phyloP scores from a whole-genome alignment of 805 yeast species.

The Candida namnaoensis region DNA sequence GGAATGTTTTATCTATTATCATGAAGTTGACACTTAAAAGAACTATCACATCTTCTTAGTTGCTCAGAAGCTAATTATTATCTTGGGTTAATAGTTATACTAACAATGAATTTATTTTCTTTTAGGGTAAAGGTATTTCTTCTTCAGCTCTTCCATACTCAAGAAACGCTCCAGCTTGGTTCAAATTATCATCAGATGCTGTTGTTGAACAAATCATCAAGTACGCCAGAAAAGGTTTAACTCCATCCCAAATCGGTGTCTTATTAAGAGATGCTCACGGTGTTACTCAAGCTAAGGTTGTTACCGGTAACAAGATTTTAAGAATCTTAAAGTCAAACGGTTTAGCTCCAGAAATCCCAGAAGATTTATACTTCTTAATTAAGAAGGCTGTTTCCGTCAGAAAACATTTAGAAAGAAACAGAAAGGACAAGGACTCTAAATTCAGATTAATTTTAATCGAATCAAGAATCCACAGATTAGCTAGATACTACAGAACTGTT shows the following conservation, averaged over 20 bases:
- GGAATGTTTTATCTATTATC: neutral
- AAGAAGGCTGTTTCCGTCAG: constrained; percentile 99
- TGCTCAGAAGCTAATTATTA: neutral
- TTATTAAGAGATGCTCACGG: constrained; percentile 99
- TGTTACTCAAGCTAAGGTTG: constrained; percentile 94
- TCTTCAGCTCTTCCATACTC: constrained; percentile 99
- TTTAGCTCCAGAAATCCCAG: constrained; percentile 99
- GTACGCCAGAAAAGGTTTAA: constrained; percentile 99
- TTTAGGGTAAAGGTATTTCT: constrained; percentile 97
- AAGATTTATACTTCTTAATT: constrained; percentile 97
- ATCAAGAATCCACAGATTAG: constrained; percentile 99
- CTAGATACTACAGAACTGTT: constrained; percentile 99
- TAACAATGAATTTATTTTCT: constrained; percentile 22
- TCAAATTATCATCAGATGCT: constrained; percentile 91
- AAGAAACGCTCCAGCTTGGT: constrained; percentile 98
- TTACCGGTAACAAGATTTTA: constrained; percentile 98
- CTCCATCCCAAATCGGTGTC: constrained; percentile 99
- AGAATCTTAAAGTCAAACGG: constrained; percentile 99
- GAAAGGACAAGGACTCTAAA: constrained; percentile 99
- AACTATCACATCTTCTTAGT: neutral
- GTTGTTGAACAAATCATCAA: constrained; percentile 97
- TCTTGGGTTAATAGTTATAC: constrained; percentile 17
- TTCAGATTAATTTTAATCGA: constrained; percentile 99
- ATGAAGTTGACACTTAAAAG: neutral
- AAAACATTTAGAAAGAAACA: constrained; percentile 99